A percentile compares a stretch with the other conserved stretches of the same genome.
Conservation (phyloP, 495 filamentous ascomycete genomes). For the Barbatosphaeria neglecta region DNA sequence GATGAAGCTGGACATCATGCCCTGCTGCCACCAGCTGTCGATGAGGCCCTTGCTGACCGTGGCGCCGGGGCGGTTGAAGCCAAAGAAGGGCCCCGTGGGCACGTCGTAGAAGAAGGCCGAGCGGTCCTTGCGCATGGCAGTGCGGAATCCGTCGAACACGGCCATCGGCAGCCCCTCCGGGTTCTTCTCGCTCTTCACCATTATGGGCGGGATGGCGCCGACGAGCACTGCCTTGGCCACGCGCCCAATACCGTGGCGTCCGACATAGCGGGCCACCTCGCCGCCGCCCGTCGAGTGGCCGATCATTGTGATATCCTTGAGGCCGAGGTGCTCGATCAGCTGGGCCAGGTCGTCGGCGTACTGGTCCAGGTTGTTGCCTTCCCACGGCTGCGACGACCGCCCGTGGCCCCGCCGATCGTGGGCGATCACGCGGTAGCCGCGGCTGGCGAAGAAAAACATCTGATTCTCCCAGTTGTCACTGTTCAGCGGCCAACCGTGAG, state of each 20-base stretch:
- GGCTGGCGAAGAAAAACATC: constrained; percentile 25
- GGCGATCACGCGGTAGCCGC: constrained; percentile 28
- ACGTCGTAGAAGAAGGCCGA: constrained; percentile 30
- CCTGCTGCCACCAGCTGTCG: constrained; percentile 29
- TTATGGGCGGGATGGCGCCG: constrained; percentile 23
- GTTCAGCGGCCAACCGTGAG: constrained; percentile 30
- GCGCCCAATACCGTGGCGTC: constrained; percentile 21
- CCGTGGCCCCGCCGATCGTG: constrained; percentile 34
- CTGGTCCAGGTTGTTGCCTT: constrained; percentile 25
- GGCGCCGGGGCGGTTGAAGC: constrained; percentile 25
- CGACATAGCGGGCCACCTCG: constrained; percentile 25
- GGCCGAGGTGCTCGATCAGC: constrained; percentile 21
- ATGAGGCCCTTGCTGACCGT: constrained; percentile 24
- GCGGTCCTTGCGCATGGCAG: constrained; percentile 21
- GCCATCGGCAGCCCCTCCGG: constrained; percentile 19
- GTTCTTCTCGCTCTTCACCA: constrained; percentile 20
- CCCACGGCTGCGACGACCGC: constrained; percentile 28
- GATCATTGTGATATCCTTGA: constrained; percentile 23
- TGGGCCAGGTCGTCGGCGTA: constrained; percentile 26
- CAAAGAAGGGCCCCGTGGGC: constrained; percentile 31
- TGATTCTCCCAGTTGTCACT: constrained; percentile 32
- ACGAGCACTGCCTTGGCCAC: constrained; percentile 28
- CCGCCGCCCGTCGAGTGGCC: constrained; percentile 33
- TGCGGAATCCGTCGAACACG: constrained; percentile 26
- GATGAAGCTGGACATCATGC: constrained; percentile 27